Conservation (phyloP, 345 rosid species). For the Eucalyptus shirleyi region DNA sequence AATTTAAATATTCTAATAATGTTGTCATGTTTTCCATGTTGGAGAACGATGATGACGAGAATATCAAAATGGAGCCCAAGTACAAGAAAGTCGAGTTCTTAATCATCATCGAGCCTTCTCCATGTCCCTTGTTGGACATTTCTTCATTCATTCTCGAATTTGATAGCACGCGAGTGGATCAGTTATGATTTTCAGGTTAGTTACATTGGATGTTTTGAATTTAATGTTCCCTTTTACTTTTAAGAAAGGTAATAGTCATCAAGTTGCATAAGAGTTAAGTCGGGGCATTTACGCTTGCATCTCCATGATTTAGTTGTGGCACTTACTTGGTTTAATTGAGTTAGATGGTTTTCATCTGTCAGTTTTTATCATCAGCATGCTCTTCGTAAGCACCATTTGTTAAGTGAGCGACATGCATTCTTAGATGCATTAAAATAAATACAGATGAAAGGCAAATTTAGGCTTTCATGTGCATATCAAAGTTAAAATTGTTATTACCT, state of each 20-base stretch:
- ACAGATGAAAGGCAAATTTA: background rate
- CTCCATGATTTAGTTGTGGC: background rate
- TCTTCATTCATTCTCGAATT: background rate
- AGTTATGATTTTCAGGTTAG: background rate
- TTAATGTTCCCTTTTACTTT: background rate
- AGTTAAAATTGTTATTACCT: too few relatives aligned
- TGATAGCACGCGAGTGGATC: background rate
- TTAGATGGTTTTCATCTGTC: background rate
- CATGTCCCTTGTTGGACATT: constrained; percentile 34
- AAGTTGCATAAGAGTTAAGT: background rate
- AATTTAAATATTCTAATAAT: background rate
- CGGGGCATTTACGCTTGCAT: background rate
- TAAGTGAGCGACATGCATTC: background rate
- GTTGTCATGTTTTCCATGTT: constrained; percentile 60
- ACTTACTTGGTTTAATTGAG: background rate
- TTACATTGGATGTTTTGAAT: background rate
- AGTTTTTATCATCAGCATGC: background rate
- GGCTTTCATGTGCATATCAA: background rate
- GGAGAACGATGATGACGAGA: constrained; percentile 73
- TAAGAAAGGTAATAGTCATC: background rate
- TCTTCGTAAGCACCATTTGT: background rate
- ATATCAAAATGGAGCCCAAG: constrained; percentile 47
- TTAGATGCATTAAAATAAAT: background rate
- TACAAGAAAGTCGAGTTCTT: constrained; percentile 75
- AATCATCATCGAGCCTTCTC: constrained; percentile 72